These are phyloP conservation scores for Paramecium pentaurelia DNA, from an alignment of 73 alveolate species.

Conservation along the genomic window DNA sequence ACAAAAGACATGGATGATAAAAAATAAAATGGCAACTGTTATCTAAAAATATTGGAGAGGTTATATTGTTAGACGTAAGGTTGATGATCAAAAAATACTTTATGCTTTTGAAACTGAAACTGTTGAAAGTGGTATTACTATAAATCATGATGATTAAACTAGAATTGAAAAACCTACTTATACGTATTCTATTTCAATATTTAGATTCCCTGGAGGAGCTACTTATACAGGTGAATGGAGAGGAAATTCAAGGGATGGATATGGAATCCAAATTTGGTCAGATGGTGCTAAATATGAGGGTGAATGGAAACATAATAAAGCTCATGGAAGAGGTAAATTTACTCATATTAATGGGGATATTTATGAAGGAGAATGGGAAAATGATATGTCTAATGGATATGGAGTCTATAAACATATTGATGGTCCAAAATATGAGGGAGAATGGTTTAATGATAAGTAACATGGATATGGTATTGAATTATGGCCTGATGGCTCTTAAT, in stretches of 20 bases:
- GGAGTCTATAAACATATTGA: conserved; percentile 55
- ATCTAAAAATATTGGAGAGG: neutral
- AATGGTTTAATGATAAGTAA: conserved; percentile 54
- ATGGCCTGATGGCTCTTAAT: conserved; percentile 72
- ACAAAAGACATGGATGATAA: neutral
- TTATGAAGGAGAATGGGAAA: conserved; percentile 67
- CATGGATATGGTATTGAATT: conserved; percentile 60
- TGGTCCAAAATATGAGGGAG: conserved; percentile 62
- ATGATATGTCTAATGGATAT: conserved; percentile 69
- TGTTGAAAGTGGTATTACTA: neutral
- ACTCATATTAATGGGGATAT: conserved; percentile 61
- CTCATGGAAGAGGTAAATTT: conserved; percentile 68
- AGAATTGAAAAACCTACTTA: neutral
- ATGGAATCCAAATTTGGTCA: conserved; percentile 54
- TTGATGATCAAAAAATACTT: neutral
- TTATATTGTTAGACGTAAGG: neutral
- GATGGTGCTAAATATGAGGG: conserved; percentile 65
- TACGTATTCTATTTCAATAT: neutral
- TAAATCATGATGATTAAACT: neutral
- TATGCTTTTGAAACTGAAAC: neutral
- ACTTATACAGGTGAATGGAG: conserved; percentile 87
- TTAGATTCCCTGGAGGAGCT: conserved; percentile 76
- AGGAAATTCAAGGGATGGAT: conserved; percentile 69
- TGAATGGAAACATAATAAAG: conserved; percentile 63
- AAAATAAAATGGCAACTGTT: neutral